Evolutionary conservation across 371 early-diverging fungal species (phyloP).

Genomic region (Apophysomyces ossiformis): DNA sequence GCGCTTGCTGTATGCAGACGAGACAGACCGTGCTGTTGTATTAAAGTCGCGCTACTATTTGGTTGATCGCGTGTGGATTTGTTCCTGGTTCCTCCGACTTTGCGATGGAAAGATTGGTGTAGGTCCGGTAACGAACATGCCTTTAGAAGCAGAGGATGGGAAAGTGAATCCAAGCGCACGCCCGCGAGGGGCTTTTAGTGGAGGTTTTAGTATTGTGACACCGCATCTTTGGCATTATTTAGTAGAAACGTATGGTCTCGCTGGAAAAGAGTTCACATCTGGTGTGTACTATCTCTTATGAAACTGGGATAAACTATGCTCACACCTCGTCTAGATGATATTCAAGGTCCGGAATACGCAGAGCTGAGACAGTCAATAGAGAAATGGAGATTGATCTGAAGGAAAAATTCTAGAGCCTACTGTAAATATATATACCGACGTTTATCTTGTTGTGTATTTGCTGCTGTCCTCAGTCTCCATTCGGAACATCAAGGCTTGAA

Average conservation of each 20-base stretch:
- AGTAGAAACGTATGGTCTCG: constrained; percentile 43
- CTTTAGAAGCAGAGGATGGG: constrained; percentile 33
- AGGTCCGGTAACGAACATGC: constrained; percentile 38
- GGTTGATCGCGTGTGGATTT: constrained; percentile 48
- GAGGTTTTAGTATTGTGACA: constrained; percentile 46
- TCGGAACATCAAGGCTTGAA: too few species aligned
- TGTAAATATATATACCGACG: not conserved
- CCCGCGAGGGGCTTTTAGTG: constrained; percentile 42
- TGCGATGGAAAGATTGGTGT: constrained; percentile 51
- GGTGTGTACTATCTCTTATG: constrained; percentile 20
- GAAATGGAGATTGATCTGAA: constrained; percentile 41
- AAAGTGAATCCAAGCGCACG: constrained; percentile 35
- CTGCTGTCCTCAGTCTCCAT: too few species aligned
- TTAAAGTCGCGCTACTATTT: constrained; percentile 34
- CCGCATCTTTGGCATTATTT: constrained; percentile 49
- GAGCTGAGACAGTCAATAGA: constrained; percentile 35
- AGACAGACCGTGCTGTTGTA: constrained; percentile 37
- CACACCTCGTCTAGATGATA: constrained; percentile 29
- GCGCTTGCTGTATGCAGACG: constrained; percentile 33
- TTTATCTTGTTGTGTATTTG: too few species aligned
- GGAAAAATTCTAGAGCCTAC: not conserved
- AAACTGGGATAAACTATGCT: not conserved
- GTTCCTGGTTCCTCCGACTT: constrained; percentile 49
- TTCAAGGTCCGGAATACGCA: constrained; percentile 38
- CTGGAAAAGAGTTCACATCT: constrained; percentile 36